These are phyloP conservation scores for Aspergillus leporis DNA, from an alignment of 495 filamentous ascomycete species.

Conservation along the genomic window DNA sequence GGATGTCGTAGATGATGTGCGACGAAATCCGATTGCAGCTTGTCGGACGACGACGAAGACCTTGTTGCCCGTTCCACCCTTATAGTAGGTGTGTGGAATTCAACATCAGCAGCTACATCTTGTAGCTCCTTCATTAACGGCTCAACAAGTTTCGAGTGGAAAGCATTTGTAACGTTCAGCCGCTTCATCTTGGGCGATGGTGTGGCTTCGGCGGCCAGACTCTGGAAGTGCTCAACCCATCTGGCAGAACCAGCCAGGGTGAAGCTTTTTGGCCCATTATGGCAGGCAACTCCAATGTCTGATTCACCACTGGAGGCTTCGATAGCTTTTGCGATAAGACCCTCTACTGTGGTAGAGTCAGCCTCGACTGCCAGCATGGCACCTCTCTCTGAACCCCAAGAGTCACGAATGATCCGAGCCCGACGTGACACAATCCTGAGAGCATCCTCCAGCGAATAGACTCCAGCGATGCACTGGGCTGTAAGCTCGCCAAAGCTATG, in stretches of 20 bases:
- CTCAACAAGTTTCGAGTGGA: conserved; percentile 49
- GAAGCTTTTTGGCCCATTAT: conserved; percentile 45
- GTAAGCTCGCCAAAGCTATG: conserved; percentile 52
- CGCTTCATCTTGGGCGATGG: conserved; percentile 28
- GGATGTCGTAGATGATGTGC: conserved; percentile 48
- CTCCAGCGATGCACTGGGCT: conserved; percentile 36
- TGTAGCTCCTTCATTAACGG: conserved; percentile 30
- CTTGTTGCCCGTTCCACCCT: too few species aligned
- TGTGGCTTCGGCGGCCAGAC: conserved; percentile 34
- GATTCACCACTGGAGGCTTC: too few species aligned
- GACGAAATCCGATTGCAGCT: conserved; percentile 40
- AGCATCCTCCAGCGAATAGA: conserved; percentile 31
- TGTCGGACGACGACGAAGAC: conserved; percentile 33
- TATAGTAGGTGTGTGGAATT: conserved; percentile 33
- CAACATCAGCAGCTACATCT: conserved; percentile 21
- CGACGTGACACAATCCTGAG: conserved; percentile 43
- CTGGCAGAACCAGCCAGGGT: conserved; percentile 42
- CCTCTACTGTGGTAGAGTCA: not conserved
- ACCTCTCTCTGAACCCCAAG: conserved; percentile 48
- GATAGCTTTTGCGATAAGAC: not conserved
- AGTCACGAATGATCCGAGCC: conserved; percentile 39
- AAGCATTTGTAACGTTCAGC: conserved; percentile 51
- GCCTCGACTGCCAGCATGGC: conserved; percentile 50
- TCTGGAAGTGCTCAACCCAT: too few species aligned
- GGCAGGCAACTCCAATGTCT: conserved; percentile 43